Conservation (phyloP, 2,329 filamentous ascomycete genomes). For the Microdochium paspali region DNA sequence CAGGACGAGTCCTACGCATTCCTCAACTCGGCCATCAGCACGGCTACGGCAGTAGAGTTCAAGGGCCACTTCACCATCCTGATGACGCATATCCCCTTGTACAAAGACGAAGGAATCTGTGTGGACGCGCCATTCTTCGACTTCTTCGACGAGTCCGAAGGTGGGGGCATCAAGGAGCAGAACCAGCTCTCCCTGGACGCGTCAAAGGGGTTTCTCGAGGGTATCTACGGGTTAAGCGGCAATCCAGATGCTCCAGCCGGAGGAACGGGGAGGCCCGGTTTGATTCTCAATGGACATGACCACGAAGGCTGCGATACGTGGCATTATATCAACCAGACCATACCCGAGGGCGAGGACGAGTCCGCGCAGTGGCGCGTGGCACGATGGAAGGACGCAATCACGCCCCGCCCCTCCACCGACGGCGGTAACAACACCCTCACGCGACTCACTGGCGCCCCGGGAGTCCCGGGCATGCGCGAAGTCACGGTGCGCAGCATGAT, state of each 20-base stretch:
- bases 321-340: constrained; percentile 65
- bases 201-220: constrained; percentile 69
- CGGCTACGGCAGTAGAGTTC: constrained; percentile 50
- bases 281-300: constrained; percentile 89
- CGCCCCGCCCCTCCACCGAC: constrained; percentile 15
- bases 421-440: too few relatives aligned
- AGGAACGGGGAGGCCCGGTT: constrained; percentile 61
- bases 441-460: constrained; percentile 27
- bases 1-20: constrained; percentile 73
- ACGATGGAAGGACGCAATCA: constrained; percentile 33
- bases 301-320: constrained; percentile 88
- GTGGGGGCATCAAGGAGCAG: constrained; percentile 76
- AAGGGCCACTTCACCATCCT: constrained; percentile 68
- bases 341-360: constrained; percentile 26
- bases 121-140: constrained; percentile 76
- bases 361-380: constrained; percentile 37
- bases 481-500: constrained; percentile 97
- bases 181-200: constrained; percentile 74
- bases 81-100: constrained; percentile 83
- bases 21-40: constrained; percentile 58
- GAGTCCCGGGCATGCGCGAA: constrained; percentile 63
- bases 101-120: constrained; percentile 76
- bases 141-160: constrained; percentile 58
- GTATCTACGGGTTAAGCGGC: constrained; percentile 69
- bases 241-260: constrained; percentile 45